Evolutionary conservation across 78 protist genomes (phyloP).

Genomic region (Capsaspora owczarzaki): DNA sequence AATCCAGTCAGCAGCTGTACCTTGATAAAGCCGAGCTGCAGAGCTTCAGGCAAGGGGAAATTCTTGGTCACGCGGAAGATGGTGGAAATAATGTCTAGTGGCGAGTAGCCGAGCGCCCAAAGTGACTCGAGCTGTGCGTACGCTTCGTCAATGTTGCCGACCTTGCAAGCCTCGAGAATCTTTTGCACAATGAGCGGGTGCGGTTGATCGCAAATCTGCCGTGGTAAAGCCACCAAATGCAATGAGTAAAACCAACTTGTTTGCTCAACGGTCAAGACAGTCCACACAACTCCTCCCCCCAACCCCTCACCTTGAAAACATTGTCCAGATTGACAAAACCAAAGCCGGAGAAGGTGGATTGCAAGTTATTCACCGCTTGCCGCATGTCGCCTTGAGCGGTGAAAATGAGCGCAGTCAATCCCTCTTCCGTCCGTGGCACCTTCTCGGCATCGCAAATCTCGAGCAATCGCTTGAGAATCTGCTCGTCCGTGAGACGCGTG

Average conservation of each 20-base stretch:
- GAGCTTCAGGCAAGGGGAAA: conserved; percentile 38
- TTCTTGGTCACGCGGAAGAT: conserved; percentile 48
- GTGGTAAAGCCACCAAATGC: too few relatives aligned
- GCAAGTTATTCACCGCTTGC: conserved; percentile 87
- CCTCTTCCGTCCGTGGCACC: conserved; percentile 25
- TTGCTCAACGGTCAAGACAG: not conserved
- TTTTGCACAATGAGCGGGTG: conserved; percentile 77
- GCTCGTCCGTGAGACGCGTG: conserved; percentile 49
- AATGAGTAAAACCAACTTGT: not conserved
- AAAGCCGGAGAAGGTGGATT: conserved; percentile 91
- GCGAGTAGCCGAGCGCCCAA: conserved; percentile 62
- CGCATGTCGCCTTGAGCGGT: conserved; percentile 94
- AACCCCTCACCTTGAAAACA: conserved; percentile 71
- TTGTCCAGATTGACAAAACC: conserved; percentile 64
- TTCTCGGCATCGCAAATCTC: conserved; percentile 43
- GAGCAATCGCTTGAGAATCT: conserved; percentile 62
- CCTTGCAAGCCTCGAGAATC: conserved; percentile 29
- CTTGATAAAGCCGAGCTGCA: conserved; percentile 63
- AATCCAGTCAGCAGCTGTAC: too few relatives aligned
- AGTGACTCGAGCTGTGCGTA: not conserved
- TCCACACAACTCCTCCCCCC: not conserved
- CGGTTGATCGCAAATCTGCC: conserved; percentile 89
- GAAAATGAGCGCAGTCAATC: conserved; percentile 83
- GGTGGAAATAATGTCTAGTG: conserved; percentile 67
- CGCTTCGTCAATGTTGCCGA: not conserved